Percentiles rank a stretch among this genome's conserved stretches.
phyloP scores from a whole-genome alignment of 306 rosid genomes.

The Rosa chinensis region DNA sequence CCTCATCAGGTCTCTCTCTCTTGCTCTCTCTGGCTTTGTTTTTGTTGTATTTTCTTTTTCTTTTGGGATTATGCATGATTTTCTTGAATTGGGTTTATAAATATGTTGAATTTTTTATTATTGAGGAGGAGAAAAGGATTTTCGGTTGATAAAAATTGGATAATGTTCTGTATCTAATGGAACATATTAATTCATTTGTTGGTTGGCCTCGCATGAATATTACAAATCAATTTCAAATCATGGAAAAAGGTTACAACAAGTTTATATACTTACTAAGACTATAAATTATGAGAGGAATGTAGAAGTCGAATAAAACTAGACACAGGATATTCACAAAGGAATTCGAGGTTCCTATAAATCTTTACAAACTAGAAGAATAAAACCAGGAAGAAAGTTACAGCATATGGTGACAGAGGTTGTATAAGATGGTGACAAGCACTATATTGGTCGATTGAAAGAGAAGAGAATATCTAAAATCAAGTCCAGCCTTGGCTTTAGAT shows the following conservation, averaged over 20 bases:
- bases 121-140: not conserved
- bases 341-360: too few species aligned
- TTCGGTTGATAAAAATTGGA: not conserved
- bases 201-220: not conserved
- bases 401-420: too few species aligned
- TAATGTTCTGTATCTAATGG: not conserved
- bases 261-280: too few species aligned
- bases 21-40: not conserved
- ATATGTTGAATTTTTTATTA: not conserved
- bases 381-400: not conserved
- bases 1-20: slow-evolving; percentile 25
- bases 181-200: not conserved
- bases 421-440: too few species aligned
- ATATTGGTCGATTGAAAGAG: too few species aligned
- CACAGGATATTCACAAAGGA: not conserved
- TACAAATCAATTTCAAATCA: not conserved
- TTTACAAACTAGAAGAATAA: too few species aligned
- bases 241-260: not conserved
- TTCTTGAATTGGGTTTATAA: slow-evolving; percentile 17
- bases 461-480: too few species aligned
- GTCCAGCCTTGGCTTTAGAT: not conserved
- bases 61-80: not conserved
- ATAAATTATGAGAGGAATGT: too few species aligned
- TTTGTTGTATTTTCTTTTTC: not conserved
- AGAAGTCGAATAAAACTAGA: too few species aligned